Conservation (phyloP, 2,329 filamentous ascomycete genomes). For the Leptodontidium sp. region DNA sequence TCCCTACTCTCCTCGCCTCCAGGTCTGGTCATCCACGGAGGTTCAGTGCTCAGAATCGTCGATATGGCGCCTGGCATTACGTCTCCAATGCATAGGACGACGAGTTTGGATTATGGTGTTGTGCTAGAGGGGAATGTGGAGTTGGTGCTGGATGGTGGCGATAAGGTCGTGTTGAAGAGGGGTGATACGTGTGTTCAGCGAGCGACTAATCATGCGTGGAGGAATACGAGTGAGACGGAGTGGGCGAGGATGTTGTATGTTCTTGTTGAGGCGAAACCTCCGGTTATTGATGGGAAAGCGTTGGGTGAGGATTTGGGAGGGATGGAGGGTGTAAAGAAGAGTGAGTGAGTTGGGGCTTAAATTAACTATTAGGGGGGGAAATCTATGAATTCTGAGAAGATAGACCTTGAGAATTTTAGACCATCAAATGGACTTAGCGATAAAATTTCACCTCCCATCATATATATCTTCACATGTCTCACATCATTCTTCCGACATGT, state of each 20-base stretch:
- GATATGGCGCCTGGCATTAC: constrained; percentile 37
- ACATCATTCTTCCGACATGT: too few relatives aligned
- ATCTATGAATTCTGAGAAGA: too few relatives aligned
- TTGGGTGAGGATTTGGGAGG: constrained; percentile 38
- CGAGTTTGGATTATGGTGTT: constrained; percentile 53
- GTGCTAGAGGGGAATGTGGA: constrained; percentile 53
- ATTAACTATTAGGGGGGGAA: too few relatives aligned
- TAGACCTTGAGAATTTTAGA: too few relatives aligned
- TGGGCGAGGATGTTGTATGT: constrained; percentile 45
- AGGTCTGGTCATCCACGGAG: constrained; percentile 32
- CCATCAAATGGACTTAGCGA: too few relatives aligned
- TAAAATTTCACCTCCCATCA: too few relatives aligned
- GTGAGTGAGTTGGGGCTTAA: constrained; percentile 17
- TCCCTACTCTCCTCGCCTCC: constrained; percentile 35
- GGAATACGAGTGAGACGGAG: constrained; percentile 36
- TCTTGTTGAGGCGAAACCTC: constrained; percentile 30
- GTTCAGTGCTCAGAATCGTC: constrained; percentile 40
- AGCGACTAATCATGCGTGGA: constrained; percentile 56
- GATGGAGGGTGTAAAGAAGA: constrained; percentile 30
- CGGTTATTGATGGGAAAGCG: constrained; percentile 32
- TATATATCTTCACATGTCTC: too few relatives aligned
- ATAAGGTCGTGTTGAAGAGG: constrained; percentile 49
- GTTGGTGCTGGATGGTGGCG: constrained; percentile 52
- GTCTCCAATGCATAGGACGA: constrained; percentile 53
- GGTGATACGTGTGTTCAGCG: constrained; percentile 55